phyloP scores from a whole-genome alignment of 345 rosid genomes.

The Balakata baccata region DNA sequence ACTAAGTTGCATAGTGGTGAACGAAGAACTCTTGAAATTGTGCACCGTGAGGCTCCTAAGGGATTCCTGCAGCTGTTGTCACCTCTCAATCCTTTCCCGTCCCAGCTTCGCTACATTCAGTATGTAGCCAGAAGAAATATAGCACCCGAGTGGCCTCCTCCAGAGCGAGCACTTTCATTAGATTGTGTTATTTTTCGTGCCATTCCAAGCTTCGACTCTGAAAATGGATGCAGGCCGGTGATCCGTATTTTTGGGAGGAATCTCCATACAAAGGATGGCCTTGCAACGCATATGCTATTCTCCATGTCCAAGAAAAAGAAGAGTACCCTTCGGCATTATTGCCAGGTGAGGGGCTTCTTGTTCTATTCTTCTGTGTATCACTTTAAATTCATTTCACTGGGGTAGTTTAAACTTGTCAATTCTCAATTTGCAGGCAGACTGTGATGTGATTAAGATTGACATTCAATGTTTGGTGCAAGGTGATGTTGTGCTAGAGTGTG shows the following conservation, averaged over 20 bases:
- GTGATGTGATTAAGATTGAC: slow-evolving; percentile 95
- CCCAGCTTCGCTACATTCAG: slow-evolving; percentile 96
- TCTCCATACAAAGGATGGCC: slow-evolving; percentile 51
- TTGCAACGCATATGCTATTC: slow-evolving; percentile 88
- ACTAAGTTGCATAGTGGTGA: slow-evolving; percentile 75
- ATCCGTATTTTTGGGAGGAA: slow-evolving; percentile 92
- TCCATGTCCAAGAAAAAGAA: slow-evolving; percentile 74
- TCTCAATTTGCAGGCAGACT: slow-evolving; percentile 65
- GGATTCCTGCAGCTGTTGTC: slow-evolving; percentile 87
- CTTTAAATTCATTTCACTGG: slow-evolving; percentile 10
- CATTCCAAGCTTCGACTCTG: slow-evolving; percentile 83
- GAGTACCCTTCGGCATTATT: slow-evolving; percentile 59
- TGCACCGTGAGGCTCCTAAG: slow-evolving; percentile 95
- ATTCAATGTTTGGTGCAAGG: slow-evolving; percentile 96
- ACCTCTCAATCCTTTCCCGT: slow-evolving; percentile 89
- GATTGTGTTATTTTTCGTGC: slow-evolving; percentile 86
- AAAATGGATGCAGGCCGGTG: slow-evolving; percentile 89
- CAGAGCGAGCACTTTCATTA: slow-evolving; percentile 87
- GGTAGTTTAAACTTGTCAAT: slow-evolving; percentile 1
- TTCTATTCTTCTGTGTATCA: not conserved
- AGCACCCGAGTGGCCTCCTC: slow-evolving; percentile 96
- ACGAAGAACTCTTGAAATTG: slow-evolving; percentile 78
- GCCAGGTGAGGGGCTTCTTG: slow-evolving; percentile 53
- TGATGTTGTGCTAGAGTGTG: slow-evolving; percentile 94
- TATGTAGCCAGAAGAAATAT: slow-evolving; percentile 86